Base-by-base conservation (phyloP, 768 basidiomycete species). In the Wakefieldia striispora region DNA sequence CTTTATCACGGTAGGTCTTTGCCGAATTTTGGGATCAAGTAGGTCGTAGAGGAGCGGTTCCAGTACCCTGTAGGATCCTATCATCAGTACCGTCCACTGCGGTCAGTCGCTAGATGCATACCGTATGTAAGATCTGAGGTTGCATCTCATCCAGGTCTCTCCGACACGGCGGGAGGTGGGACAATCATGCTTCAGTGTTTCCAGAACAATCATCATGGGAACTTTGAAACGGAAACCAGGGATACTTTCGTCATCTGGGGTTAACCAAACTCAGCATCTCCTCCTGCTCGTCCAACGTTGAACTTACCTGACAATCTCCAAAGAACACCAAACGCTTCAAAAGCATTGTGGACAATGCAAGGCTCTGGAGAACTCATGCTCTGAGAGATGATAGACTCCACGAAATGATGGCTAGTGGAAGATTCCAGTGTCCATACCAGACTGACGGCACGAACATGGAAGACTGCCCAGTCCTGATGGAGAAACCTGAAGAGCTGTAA, bases 91-190 rank as follows among this genome's bases (percentile, higher is more conserved):
- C 16, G 10, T 35, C 21, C 16, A 21, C 37, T 20, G 34, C 24
- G 17, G 49, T 21, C 16, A 44, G n/a, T 24, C 11, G 9, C 23
- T 9, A 3, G 2, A 37, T 17, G 12, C 46, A 31, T 67, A 94
- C 93, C 95, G 82, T 50, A 93, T 73, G 64, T 95, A 95, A 2
- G 93, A 95, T 64, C 88, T 90, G 26, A 97, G 75, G 59, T 84
- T 92, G 62, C 91, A 93, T 23, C 95, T 81, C 88, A 99, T 93
- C 97, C 97, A 99, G 0, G 93, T 93, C 67, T 98, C 95, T 13
- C 90, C 91, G 27, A 89, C 76, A 11, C 92, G 79, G 23, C 88
- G 83, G 10, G 88, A 67, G 51, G 71, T 71, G 8, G 91, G 88
- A 55, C 92, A 84, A 27, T 86, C 83, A 34, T 77, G 84, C 59